phyloP scores from a whole-genome alignment of 1,139 yeast genomes.

The Blastobotrys illinoisensis region DNA sequence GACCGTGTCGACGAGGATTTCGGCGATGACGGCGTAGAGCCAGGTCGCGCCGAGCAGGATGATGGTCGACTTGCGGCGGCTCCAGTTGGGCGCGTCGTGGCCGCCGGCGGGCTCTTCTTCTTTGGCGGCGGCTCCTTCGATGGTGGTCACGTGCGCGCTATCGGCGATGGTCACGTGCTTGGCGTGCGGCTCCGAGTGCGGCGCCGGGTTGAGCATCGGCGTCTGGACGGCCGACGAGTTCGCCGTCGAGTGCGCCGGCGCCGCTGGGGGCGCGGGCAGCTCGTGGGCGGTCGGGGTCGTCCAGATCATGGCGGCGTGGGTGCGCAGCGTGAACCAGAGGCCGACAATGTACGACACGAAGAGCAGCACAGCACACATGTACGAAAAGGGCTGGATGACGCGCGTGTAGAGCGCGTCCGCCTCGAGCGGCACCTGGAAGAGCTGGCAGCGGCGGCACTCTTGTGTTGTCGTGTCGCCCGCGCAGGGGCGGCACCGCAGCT shows the following conservation, averaged over 20 bases:
- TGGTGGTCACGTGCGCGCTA: too few relatives aligned
- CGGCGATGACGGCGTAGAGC: conserved; percentile 89
- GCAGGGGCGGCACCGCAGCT: conserved; percentile 60
- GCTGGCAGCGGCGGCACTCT: conserved; percentile 72
- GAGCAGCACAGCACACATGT: conserved; percentile 72
- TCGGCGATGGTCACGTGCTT: conserved; percentile 20
- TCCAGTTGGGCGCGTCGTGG: conserved; percentile 98
- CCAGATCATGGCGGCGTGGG: conserved; percentile 97
- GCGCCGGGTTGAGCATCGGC: not conserved
- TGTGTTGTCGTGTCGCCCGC: too few relatives aligned
- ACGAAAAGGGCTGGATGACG: conserved; percentile 74
- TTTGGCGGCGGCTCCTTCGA: conserved; percentile 12
- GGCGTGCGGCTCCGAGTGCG: not conserved
- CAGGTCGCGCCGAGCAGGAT: conserved; percentile 80
- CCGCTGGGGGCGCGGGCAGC: conserved; percentile 5
- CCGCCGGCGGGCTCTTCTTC: conserved; percentile 44
- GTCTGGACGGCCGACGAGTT: not conserved
- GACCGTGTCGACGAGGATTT: conserved; percentile 87
- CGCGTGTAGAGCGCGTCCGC: conserved; percentile 55
- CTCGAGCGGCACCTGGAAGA: conserved; percentile 69
- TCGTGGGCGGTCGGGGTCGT: conserved; percentile 52
- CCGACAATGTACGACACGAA: conserved; percentile 89
- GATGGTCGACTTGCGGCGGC: conserved; percentile 76
- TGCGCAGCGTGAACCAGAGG: conserved; percentile 82
- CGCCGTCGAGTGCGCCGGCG: not conserved